Evolutionary conservation across 192 early-diverging fungal genomes (phyloP).

Genomic region (Coemansia sp.): DNA sequence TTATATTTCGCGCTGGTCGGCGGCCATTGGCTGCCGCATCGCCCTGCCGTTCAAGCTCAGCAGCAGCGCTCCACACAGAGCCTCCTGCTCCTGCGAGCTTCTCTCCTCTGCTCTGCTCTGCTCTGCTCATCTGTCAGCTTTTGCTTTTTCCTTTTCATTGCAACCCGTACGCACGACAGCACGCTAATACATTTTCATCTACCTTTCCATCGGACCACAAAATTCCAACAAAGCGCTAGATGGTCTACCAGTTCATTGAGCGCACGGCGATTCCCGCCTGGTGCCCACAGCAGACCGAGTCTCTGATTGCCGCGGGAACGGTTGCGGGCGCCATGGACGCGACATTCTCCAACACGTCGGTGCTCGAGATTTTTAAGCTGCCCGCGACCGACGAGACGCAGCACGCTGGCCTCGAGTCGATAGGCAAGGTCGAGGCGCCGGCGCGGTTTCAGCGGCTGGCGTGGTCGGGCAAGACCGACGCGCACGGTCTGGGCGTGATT

Average conservation of each 20-base stretch:
- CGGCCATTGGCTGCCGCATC: conserved; percentile 2
- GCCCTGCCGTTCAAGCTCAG: no score
- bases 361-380: conserved; percentile 86
- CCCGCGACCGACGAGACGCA: conserved; percentile 22
- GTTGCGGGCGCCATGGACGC: conserved; percentile 96
- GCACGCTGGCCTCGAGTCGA: conserved; percentile 1
- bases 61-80: no score
- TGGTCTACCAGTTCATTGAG: conserved; percentile 49
- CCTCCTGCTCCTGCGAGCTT: no score
- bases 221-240: conserved; percentile 4
- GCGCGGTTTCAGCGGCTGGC: conserved; percentile 83
- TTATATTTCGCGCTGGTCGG: background rate
- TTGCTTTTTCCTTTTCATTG: no score
- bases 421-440: conserved; percentile 30
- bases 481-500: conserved; percentile 61
- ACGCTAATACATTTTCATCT: background rate
- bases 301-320: conserved; percentile 85
- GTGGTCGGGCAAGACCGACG: conserved; percentile 53
- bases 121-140: no score
- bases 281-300: conserved; percentile 69
- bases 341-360: conserved; percentile 83
- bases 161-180: no score
- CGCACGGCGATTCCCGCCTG: conserved; percentile 89
- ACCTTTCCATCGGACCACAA: background rate
- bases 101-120: no score